Evolutionary conservation across 2,329 filamentous ascomycete genomes (phyloP).

Genomic region (Fusarium pseudocircinatum): DNA sequence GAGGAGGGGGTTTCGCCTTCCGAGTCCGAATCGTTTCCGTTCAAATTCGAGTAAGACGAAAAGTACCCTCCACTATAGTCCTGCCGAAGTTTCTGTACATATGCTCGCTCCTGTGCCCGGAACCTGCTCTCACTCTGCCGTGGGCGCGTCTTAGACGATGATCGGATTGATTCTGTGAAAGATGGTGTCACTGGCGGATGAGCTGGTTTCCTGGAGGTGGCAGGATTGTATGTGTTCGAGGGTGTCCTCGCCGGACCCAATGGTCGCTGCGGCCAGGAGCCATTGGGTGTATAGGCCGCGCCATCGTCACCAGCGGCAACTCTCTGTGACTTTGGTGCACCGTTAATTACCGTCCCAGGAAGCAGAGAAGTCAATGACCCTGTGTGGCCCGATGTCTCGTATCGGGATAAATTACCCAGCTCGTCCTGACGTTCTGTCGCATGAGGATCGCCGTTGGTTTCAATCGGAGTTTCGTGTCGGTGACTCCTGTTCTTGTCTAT

Average conservation of each 20-base stretch:
- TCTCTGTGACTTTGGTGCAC: constrained; percentile 54
- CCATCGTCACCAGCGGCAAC: constrained; percentile 43
- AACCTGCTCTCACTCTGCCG: constrained; percentile 56
- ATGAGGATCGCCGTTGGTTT: constrained; percentile 53
- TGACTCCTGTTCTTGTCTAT: constrained; percentile 55
- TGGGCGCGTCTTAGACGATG: constrained; percentile 63
- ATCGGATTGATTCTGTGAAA: constrained; percentile 56
- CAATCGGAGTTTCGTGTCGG: constrained; percentile 44
- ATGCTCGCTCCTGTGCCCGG: constrained; percentile 85
- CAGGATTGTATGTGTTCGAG: constrained; percentile 82
- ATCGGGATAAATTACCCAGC: constrained; percentile 55
- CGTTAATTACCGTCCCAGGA: constrained; percentile 54
- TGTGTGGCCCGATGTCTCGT: constrained; percentile 54
- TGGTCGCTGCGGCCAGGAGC: constrained; percentile 69
- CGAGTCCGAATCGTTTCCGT: constrained; percentile 81
- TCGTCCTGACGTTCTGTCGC: constrained; percentile 61
- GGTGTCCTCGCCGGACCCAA: constrained; percentile 76
- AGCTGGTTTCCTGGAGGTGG: constrained; percentile 62
- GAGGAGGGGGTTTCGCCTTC: constrained; percentile 92
- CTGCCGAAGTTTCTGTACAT: constrained; percentile 89
- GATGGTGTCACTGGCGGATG: constrained; percentile 55
- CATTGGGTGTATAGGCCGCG: constrained; percentile 43
- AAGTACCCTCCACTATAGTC: constrained; percentile 74
- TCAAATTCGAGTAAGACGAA: constrained; percentile 69
- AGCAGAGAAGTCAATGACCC: constrained; percentile 56